phyloP scores from a whole-genome alignment of 306 rosid genomes.

The Comarum palustre region DNA sequence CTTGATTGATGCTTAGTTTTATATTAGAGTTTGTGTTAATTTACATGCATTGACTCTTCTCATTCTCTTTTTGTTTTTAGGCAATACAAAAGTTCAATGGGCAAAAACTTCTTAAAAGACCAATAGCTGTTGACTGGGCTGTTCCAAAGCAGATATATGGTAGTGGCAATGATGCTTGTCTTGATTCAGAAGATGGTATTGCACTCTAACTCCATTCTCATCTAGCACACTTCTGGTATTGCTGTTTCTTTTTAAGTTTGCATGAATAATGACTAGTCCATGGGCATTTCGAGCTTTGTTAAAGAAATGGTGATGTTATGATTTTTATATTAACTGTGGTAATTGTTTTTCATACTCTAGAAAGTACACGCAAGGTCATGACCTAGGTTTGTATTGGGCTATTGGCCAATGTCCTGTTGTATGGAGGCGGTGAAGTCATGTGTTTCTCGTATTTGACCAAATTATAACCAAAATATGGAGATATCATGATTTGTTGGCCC shows the following conservation, averaged over 20 bases:
- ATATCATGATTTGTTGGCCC: neutral
- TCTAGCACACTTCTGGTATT: neutral
- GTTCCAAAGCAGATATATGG: constrained; percentile 76
- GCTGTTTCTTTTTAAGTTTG: neutral
- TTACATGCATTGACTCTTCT: constrained; percentile 20
- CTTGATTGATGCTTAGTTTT: constrained; percentile 18
- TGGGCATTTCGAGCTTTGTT: neutral
- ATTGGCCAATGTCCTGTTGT: neutral
- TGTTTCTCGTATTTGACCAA: neutral
- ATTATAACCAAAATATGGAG: neutral
- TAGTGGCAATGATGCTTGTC: constrained; percentile 36
- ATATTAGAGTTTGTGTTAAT: constrained; percentile 13
- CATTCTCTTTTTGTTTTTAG: constrained; percentile 34
- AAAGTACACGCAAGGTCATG: neutral
- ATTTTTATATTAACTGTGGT: neutral
- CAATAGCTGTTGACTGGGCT: constrained; percentile 97
- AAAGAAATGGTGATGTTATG: neutral
- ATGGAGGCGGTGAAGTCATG: neutral
- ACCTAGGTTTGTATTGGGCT: neutral
- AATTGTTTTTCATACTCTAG: neutral
- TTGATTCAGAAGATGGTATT: constrained; percentile 58
- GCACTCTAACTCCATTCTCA: neutral
- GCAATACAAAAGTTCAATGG: constrained; percentile 85
- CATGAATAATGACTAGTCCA: neutral
- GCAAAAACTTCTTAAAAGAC: constrained; percentile 57